Evolutionary conservation across 768 basidiomycete genomes (phyloP), one percentile per base, ranked within the genome.

Genomic region (Pisolithus microcarpus): DNA sequence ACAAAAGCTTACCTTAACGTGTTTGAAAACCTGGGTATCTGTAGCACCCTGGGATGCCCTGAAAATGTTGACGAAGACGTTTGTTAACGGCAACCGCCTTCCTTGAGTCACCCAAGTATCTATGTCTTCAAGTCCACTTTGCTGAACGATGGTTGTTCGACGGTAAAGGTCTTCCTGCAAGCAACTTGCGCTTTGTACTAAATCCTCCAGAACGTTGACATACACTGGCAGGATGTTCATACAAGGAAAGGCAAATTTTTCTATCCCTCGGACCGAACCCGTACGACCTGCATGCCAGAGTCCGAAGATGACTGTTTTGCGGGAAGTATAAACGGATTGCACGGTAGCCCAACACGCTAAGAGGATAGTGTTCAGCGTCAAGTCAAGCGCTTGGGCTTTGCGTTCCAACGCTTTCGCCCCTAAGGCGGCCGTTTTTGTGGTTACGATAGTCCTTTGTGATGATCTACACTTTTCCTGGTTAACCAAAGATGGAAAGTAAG

Each of bases 261-360:
- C 70, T 19, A 72, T 59, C 18, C 66, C 60, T 23, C 66, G 59
- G 19, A 71, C 38, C 10, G 61, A 43, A 10, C 71, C 69, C 13
- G 70, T 70, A 40, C 76, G 62, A 23, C 76, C 74, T 6, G 70
- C 70, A 46, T 76, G 75, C 76, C 75, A 77, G 15, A 77, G 64
- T 4, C 74, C 74, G 46, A 77, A 73, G 7, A 67, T 72, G 2
- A 68, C 65, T 18, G 54, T 55, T 13, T 58, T 53, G 18, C 65
- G 53, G 3, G 57, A 53, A 9, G 66, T 62, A 42, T 68, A 53
- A 7, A 53, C 52, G 23, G 64, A 65, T 52, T 76, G 74, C 43
- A 73, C 54, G 2, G 56, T 63, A 7, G 74, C 72, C 75, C 74
- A 77, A 50, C 66, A 71, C 4, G 74, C 72, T 23, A 77, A 61